A percentile compares a stretch with the other conserved stretches of the same genome.
Conservation (phyloP, 1,284 basidiomycete genomes). For the Schizophyllum commune region DNA sequence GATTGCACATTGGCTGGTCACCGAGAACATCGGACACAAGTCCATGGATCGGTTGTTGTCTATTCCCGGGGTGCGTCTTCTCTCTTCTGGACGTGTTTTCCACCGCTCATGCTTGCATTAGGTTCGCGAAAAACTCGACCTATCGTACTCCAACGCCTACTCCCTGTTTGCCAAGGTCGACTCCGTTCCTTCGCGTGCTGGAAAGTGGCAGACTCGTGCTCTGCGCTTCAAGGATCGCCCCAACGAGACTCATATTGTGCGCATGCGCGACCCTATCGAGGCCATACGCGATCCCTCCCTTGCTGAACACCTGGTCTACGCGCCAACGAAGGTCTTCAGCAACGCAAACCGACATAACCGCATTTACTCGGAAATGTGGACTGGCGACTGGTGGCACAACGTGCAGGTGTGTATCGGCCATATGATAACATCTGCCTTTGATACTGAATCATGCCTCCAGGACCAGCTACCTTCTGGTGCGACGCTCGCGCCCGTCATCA, state of each 20-base stretch:
- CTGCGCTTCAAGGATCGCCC: background rate
- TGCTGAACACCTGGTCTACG: background rate
- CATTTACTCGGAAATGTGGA: constrained; percentile 31
- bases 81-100: background rate
- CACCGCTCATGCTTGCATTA: background rate
- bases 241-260: background rate
- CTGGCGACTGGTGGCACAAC: constrained; percentile 33
- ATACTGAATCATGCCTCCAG: too few relatives aligned
- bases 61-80: constrained; percentile 9
- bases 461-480: too few relatives aligned
- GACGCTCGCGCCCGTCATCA: background rate
- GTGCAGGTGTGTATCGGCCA: constrained; percentile 28
- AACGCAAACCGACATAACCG: constrained; percentile 7
- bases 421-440: background rate
- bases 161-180: constrained; percentile 3
- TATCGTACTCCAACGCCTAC: constrained; percentile 1
- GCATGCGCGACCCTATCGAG: background rate
- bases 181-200: background rate
- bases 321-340: background rate
- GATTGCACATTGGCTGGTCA: constrained; percentile 11
- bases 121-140: background rate
- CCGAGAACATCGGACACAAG: constrained; percentile 1
- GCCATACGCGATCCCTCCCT: background rate
- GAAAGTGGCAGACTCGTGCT: background rate
- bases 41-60: constrained; percentile 2